Evolutionary conservation across 257 asterid species (phyloP), one percentile per base, ranked within the genome.

Genomic region (Parsonsia alboflavescens): DNA sequence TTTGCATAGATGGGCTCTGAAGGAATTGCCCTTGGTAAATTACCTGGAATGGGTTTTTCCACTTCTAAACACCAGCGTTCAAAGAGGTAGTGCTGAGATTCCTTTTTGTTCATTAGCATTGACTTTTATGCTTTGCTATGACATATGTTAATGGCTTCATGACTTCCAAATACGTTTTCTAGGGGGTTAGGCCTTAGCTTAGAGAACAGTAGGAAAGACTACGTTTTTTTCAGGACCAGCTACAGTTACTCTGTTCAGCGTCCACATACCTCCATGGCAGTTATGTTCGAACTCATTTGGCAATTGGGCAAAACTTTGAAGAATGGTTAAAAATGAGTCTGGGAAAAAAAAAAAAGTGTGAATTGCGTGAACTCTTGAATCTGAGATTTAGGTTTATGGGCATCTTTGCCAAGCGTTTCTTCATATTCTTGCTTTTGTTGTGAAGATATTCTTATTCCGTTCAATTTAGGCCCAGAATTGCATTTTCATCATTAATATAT

Each of bases 1-100:
- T 76, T 70, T 81, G 84, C 91, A 88, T 90, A 86, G 83, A 91
- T 91, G 96, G 90, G 84, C 67, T 82, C 82, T 74, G 93, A 89
- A 82, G 88, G 89, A 80, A 79, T 78, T 88, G 80, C 79, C 79
- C 83, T 78, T 48, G 75, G 90, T 79, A 82, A 80, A 78, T 84
- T 83, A 75, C 82, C 79, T 62, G 85, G 49, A 65, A 76, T 80
- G 74, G 84, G 73, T 68, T 68, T 78, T 58, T 63, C 77, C 41
- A 50, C 82, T 33, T 69, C 68, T 75, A 73, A 74, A 53, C 96
- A 93, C 86, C 84, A 82, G 66, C 97, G 93, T 70, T 91, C 97
- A 46, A 86, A 82, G 79, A 93, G 98, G 98, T 93, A 79, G 16
- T 63, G 53, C 63, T 70, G 70, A 46, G 53, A 56, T 77, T 85